Conservation (phyloP, 2,329 filamentous ascomycete genomes). For the Sclerotinia sclerotiorum region DNA sequence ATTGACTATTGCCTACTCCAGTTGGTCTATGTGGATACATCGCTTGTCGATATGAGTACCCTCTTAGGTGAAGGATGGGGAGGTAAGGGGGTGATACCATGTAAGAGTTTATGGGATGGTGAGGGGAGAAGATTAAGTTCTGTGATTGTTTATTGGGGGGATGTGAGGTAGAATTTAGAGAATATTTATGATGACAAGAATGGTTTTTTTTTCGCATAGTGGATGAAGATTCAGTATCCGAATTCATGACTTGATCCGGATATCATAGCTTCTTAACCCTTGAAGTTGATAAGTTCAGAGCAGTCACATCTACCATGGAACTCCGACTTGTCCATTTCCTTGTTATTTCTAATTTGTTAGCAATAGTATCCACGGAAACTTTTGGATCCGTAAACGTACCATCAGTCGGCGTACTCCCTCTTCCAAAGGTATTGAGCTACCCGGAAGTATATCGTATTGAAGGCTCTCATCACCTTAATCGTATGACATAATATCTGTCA, state of each 20-base stretch:
- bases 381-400: neutral
- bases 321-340: neutral
- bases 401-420: neutral
- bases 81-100: constrained; percentile 43
- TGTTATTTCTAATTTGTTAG: neutral
- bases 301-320: neutral
- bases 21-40: constrained; percentile 22
- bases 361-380: neutral
- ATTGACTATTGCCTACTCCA: neutral
- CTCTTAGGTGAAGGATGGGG: neutral
- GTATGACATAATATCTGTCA: neutral
- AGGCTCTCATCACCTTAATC: too few relatives aligned
- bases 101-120: constrained; percentile 46
- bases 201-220: neutral
- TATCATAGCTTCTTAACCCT: neutral
- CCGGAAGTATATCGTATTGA: neutral
- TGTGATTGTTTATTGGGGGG: constrained; percentile 15
- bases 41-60: neutral
- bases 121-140: constrained; percentile 40
- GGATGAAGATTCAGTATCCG: neutral
- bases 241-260: neutral
- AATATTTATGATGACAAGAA: neutral
- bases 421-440: constrained; percentile 1
- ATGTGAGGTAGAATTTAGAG: neutral
- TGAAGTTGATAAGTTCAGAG: neutral